Base-by-base conservation (phyloP, 768 basidiomycete species). In the Butyriboletus loyo region DNA sequence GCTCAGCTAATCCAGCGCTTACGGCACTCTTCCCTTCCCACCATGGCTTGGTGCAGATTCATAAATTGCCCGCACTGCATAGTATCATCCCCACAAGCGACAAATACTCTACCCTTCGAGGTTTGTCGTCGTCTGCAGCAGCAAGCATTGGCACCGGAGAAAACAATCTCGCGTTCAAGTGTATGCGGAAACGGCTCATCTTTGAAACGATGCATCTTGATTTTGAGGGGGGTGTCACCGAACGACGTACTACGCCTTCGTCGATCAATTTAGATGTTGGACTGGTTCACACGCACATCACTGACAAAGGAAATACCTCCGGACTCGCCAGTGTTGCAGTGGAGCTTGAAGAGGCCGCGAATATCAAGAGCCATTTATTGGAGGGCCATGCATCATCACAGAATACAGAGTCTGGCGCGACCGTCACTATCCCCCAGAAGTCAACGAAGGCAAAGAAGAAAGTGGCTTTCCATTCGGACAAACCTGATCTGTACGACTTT, bases 141-240 rank as follows among this genome's bases (percentile, higher is more conserved):
- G 72, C 73, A 3, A 73, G 72, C 13, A 78, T 79, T 7, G 86
- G 85, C 0, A 83, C 84, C n/a, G 89, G 94, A 8, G 95, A 98
- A 68, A 98, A 98, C 71, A 98, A 98, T 62, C 78, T 99, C 8
- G 93, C 89, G 13, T 99, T 98, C 79, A 89, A 86, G 66, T 89
- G 91, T 63, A 97, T 86, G 62, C 77, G 95, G 60, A 92, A 89
- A 66, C 75, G 92, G 45, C 77, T 98, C 51, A 73, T 95, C 21
- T 82, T 98, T 60, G 96, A 98, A 73, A 98, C 93, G 24, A 74
- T 98, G 53, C 92, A 96, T 70, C 75, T 96, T 24, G 86, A 89
- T 66, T 74, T 90, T 34, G 89, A 94, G 67, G 87, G 92, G n/a
- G 89, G 92, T 15, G 82, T 92, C 25, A 76, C 81, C 13, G 89